These are phyloP conservation scores for Zygosaccharomyces kombuchaensis DNA, from an alignment of 805 yeast genomes.

Conservation along the genomic window DNA sequence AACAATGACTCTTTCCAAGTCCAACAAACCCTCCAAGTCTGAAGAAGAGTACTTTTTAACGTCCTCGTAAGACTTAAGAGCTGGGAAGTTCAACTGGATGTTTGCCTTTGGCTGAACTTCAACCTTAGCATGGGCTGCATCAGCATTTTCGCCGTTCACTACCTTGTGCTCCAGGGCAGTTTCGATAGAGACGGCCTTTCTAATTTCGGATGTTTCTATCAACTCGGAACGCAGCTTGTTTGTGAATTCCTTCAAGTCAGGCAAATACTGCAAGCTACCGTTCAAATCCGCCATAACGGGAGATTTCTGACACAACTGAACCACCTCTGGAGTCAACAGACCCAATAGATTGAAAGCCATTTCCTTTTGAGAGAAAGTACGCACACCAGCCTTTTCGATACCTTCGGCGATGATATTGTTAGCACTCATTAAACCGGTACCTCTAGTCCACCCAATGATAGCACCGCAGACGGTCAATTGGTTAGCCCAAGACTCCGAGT, in stretches of 20 bases:
- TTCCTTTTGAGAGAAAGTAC: constrained; percentile 97
- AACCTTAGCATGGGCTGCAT: constrained; percentile 74
- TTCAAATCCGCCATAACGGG: constrained; percentile 98
- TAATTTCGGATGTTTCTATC: constrained; percentile 81
- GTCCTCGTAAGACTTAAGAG: constrained; percentile 69
- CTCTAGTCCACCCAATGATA: constrained; percentile 99
- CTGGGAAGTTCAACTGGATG: constrained; percentile 91
- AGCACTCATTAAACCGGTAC: constrained; percentile 97
- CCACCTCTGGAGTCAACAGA: constrained; percentile 80
- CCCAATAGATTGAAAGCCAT: constrained; percentile 99
- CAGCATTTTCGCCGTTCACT: constrained; percentile 83
- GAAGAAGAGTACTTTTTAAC: constrained; percentile 60
- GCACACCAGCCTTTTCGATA: constrained; percentile 89
- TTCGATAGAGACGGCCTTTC: constrained; percentile 94
- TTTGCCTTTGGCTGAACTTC: constrained; percentile 90
- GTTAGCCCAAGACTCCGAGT: constrained; percentile 93
- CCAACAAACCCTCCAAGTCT: constrained; percentile 83
- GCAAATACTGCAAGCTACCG: constrained; percentile 95
- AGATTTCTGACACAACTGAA: constrained; percentile 80
- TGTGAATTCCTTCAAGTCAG: constrained; percentile 85
- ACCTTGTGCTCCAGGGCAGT: constrained; percentile 78
- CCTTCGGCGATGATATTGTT: constrained; percentile 98
- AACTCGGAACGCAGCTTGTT: constrained; percentile 64
- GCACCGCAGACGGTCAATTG: constrained; percentile 98
- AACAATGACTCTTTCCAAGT: constrained; percentile 86